Conservation (phyloP, 371 early-diverging fungal species). For the Mucor plumbeus region DNA sequence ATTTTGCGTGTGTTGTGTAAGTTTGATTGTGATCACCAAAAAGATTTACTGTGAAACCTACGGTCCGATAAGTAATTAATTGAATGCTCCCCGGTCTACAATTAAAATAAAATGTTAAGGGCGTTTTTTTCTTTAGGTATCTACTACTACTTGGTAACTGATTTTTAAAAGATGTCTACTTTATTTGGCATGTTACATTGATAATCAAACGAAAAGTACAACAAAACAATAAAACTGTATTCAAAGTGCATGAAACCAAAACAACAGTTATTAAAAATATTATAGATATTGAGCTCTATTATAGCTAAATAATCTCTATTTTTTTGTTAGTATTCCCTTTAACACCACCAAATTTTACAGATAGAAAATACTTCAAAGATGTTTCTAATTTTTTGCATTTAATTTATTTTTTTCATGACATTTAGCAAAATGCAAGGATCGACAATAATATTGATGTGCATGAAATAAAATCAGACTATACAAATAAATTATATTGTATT, state of each 20-base stretch:
- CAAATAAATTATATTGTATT: too few relatives aligned
- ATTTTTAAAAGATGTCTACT: not conserved
- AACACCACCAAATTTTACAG: not conserved
- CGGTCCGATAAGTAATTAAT: conserved; percentile 10
- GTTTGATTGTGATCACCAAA: conserved; percentile 11
- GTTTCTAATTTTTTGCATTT: not conserved
- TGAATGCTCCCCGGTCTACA: conserved; percentile 3
- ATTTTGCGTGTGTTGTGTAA: conserved; percentile 1
- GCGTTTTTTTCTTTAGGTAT: not conserved
- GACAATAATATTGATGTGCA: not conserved
- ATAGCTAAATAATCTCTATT: not conserved
- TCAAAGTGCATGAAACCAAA: not conserved
- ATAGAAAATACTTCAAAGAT: not conserved
- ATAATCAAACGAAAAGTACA: conserved; percentile 5
- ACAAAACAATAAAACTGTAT: not conserved
- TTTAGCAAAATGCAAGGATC: not conserved
- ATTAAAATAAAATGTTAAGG: not conserved
- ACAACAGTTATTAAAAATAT: not conserved
- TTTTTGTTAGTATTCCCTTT: not conserved
- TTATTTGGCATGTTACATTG: not conserved
- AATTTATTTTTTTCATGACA: not conserved
- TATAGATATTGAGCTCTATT: not conserved
- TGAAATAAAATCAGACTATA: not conserved
- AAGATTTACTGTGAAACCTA: conserved; percentile 11
- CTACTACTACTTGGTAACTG: not conserved